phyloP scores from a whole-genome alignment of 2,329 filamentous ascomycete genomes.

The Delphinella strobiligena region DNA sequence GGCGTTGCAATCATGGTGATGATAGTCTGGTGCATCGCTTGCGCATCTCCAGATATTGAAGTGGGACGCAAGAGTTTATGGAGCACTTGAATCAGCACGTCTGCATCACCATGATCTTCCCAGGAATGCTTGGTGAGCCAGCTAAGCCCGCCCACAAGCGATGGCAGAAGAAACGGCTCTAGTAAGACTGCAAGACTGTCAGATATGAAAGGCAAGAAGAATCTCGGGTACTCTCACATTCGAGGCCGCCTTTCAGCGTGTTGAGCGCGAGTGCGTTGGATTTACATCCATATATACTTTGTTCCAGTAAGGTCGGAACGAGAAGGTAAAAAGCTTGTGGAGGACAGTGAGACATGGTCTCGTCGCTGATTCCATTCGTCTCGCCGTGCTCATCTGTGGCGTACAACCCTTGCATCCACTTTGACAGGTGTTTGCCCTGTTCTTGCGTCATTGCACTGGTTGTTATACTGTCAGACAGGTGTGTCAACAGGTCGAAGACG shows the following conservation, averaged over 20 bases:
- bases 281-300: conserved; percentile 60
- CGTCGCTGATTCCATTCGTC: conserved; percentile 57
- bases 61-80: conserved; percentile 59
- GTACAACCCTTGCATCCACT: conserved; percentile 67
- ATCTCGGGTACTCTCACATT: conserved; percentile 53
- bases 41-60: conserved; percentile 60
- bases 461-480: conserved; percentile 45
- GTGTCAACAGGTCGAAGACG: conserved; percentile 52
- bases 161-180: conserved; percentile 69
- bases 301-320: conserved; percentile 63
- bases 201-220: not conserved
- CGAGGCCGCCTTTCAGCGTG: conserved; percentile 60
- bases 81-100: conserved; percentile 58
- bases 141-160: conserved; percentile 58
- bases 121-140: conserved; percentile 62
- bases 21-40: conserved; percentile 57
- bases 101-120: conserved; percentile 50
- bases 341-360: conserved; percentile 68
- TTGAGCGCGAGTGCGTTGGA: conserved; percentile 55
- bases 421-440: conserved; percentile 51
- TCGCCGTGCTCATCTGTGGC: conserved; percentile 49
- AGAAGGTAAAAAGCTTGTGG: conserved; percentile 75
- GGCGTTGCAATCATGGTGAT: conserved; percentile 59
- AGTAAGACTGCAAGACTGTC: conserved; percentile 47
- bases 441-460: conserved; percentile 54